phyloP scores from a whole-genome alignment of 495 filamentous ascomycete species.

The Aspergillus asperescens region DNA sequence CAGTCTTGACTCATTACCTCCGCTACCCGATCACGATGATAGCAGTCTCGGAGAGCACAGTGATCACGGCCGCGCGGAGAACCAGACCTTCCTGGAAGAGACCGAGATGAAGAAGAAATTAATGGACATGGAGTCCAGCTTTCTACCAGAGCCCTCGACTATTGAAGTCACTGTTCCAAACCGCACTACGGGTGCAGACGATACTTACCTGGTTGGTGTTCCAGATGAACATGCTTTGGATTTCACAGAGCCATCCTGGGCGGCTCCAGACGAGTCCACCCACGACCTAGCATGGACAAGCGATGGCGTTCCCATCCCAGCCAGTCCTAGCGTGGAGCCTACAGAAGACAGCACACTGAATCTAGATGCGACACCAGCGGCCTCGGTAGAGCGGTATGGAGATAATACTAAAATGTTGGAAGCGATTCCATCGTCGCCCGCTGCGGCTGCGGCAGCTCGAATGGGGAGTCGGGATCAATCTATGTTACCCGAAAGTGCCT shows the following conservation, averaged over 20 bases:
- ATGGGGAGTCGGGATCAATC: conserved; percentile 35
- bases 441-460: conserved; percentile 57
- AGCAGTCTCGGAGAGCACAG: conserved; percentile 37
- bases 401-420: conserved; percentile 54
- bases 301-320: conserved; percentile 42
- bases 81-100: conserved; percentile 55
- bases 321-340: conserved; percentile 29
- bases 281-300: conserved; percentile 16
- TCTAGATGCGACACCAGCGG: conserved; percentile 23
- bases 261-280: conserved; percentile 23
- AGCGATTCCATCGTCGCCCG: conserved; percentile 60
- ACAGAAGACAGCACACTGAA: conserved; percentile 23
- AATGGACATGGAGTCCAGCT: conserved; percentile 86
- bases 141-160: conserved; percentile 53
- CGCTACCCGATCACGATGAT: conserved; percentile 38
- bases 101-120: conserved; percentile 64
- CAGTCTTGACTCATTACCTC: conserved; percentile 28
- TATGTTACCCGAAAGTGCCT: conserved; percentile 15
- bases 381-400: conserved; percentile 24
- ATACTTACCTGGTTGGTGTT: conserved; percentile 41
- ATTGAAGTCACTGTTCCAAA: conserved; percentile 34
- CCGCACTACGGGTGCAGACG: conserved; percentile 29
- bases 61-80: conserved; percentile 36
- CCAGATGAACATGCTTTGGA: conserved; percentile 24
- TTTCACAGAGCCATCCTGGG: conserved; percentile 27